phyloP scores from a whole-genome alignment of 345 rosid genomes.

The Melaleuca quinquenervia region DNA sequence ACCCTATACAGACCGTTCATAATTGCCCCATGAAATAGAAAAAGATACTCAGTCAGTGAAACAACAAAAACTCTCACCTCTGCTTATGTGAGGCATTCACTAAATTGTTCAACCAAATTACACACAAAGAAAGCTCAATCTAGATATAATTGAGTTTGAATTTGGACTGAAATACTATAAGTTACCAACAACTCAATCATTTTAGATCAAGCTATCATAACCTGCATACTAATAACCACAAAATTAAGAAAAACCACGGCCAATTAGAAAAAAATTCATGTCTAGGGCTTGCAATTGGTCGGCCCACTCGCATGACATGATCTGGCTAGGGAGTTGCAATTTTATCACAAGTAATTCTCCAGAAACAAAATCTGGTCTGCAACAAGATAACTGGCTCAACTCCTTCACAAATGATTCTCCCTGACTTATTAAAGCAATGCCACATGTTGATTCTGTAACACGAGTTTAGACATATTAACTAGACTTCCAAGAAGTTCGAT shows the following conservation, averaged over 20 bases:
- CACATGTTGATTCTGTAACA: background rate
- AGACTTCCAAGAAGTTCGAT: background rate
- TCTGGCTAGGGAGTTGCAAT: background rate
- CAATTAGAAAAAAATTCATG: background rate
- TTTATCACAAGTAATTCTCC: background rate
- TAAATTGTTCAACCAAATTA: background rate
- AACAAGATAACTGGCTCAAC: background rate
- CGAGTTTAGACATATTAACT: background rate
- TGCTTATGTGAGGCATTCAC: background rate
- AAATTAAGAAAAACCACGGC: background rate
- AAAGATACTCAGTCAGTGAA: background rate
- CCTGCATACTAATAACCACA: background rate
- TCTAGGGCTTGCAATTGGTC: background rate
- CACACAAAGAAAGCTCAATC: background rate
- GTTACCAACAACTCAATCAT: background rate
- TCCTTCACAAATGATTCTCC: background rate
- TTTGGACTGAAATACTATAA: background rate
- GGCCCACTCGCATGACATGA: background rate
- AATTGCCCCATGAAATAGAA: background rate
- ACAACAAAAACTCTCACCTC: background rate
- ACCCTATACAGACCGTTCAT: constrained; percentile 22
- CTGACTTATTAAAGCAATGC: background rate
- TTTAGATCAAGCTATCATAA: background rate
- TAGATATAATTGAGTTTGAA: background rate
- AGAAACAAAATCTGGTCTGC: background rate